Base-by-base conservation (phyloP, 2,329 filamentous ascomycete genomes). In the Knufia petricola region DNA sequence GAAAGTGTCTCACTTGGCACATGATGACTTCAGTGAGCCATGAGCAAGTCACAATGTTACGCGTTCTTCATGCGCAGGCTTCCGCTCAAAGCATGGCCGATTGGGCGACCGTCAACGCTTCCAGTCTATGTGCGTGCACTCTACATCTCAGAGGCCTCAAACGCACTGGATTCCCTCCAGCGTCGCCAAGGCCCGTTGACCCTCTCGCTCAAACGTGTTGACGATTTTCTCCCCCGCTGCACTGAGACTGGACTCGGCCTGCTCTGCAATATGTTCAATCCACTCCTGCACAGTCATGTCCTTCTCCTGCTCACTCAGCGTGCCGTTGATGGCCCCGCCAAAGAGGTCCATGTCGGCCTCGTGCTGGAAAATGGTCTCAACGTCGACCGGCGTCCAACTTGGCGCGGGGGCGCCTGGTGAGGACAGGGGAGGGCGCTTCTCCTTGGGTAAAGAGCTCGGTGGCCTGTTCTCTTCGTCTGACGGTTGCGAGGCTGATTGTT, bases 231-330 rank as follows among this genome's bases (percentile, higher is more conserved):
- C 90, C 61, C 88, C 95, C 63, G 94, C 85, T 30, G 75, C 69
- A 61, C 82, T 83, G 48, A 98, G 70, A 63, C 81, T 82, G 65
- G 82, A 79, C 69, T 96, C 89, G 0, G 86, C 87, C 61, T 82
- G 74, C 52, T 77, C 76, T 0, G 92, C 92, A 57, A 92, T 89
- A 66, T 82, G 78, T 50, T 81, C 73, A 32, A 98, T 84, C 87
- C 90, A 98, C 65, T 95, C 82, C 64, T 95, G 87, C 0, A 96
- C 87, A 3, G 82, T 90, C 89, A 98, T 95, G 31, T 76, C 73
- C 70, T 84, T 88, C 69, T 96, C 92, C 0, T 81, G 78, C 46
- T 76, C 84, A 1, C 78, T 83, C 46, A 98, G 67, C 12, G 77
- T 77, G 56, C 82, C 75, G 43, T 67, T 64, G 40, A 54, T 62